These are phyloP conservation scores for Hyaloscypha hepaticicola DNA, from an alignment of 495 filamentous ascomycete species.

Conservation along the genomic window DNA sequence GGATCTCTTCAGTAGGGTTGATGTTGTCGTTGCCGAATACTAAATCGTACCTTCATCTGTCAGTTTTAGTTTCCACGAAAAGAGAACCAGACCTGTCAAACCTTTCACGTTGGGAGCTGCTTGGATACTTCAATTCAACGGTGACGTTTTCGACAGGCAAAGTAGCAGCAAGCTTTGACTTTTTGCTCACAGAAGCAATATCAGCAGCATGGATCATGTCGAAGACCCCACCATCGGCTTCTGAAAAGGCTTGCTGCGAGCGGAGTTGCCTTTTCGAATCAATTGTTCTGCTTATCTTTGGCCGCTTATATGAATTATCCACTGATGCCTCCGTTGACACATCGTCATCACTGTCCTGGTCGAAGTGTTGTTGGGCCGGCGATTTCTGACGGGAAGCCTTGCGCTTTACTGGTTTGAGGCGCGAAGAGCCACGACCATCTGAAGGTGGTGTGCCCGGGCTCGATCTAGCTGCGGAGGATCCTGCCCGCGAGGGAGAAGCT, in stretches of 20 bases:
- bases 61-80: constrained; percentile 26
- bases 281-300: constrained; percentile 28
- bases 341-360: constrained; percentile 27
- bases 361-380: constrained; percentile 16
- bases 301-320: constrained; percentile 34
- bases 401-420: constrained; percentile 17
- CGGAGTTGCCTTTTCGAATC: constrained; percentile 61
- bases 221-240: constrained; percentile 48
- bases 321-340: constrained; percentile 33
- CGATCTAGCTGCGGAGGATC: constrained; percentile 10
- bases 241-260: constrained; percentile 59
- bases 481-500: not conserved
- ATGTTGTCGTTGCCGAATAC: constrained; percentile 80
- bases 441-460: constrained; percentile 16
- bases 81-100: constrained; percentile 36
- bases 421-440: not conserved
- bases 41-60: constrained; percentile 65
- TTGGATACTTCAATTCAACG: constrained; percentile 69
- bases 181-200: constrained; percentile 53
- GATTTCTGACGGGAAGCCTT: constrained; percentile 19
- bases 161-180: constrained; percentile 48
- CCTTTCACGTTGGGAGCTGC: constrained; percentile 65
- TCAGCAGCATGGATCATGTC: constrained; percentile 66
- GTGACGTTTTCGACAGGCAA: constrained; percentile 46
- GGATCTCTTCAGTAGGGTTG: constrained; percentile 80